Conservation (phyloP, 164 flowering plant genomes). For the Vitis rotundifolia region DNA sequence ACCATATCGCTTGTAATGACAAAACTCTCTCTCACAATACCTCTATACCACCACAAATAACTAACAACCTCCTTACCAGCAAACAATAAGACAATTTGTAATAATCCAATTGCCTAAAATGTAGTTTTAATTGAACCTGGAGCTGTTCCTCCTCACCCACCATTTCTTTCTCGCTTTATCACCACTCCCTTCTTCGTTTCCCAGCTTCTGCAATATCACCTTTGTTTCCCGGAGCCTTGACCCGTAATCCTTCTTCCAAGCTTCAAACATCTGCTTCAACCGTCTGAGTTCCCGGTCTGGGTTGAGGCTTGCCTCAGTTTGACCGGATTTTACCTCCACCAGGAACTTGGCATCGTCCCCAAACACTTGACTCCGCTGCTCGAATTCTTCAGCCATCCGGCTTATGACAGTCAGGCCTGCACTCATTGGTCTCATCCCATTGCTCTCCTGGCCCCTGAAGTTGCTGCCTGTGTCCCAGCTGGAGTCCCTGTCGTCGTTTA, state of each 20-base stretch:
- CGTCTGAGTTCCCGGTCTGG: constrained; percentile 84
- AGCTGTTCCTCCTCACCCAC: constrained; percentile 92
- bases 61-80: no score
- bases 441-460: constrained; percentile 47
- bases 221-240: constrained; percentile 81
- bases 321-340: constrained; percentile 95
- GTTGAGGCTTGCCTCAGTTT: constrained; percentile 78
- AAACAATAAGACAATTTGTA: no score
- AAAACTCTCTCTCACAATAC: no score
- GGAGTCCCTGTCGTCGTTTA: constrained; percentile 47
- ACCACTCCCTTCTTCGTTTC: constrained; percentile 51
- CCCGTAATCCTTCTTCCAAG: constrained; percentile 94
- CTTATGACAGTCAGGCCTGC: constrained; percentile 82
- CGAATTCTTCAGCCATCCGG: constrained; percentile 87
- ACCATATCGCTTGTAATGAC: no score
- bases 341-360: constrained; percentile 96
- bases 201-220: constrained; percentile 74
- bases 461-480: constrained; percentile 57
- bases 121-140: constrained; percentile 37
- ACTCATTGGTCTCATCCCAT: constrained; percentile 65
- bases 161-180: constrained; percentile 72
- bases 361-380: constrained; percentile 86
- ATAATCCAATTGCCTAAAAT: no score
- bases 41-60: no score
- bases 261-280: constrained; percentile 81